Percentiles rank a stretch among this genome's conserved stretches.
Evolutionary conservation across 345 rosid genomes (phyloP).

Genomic region (Salix exigua): DNA sequence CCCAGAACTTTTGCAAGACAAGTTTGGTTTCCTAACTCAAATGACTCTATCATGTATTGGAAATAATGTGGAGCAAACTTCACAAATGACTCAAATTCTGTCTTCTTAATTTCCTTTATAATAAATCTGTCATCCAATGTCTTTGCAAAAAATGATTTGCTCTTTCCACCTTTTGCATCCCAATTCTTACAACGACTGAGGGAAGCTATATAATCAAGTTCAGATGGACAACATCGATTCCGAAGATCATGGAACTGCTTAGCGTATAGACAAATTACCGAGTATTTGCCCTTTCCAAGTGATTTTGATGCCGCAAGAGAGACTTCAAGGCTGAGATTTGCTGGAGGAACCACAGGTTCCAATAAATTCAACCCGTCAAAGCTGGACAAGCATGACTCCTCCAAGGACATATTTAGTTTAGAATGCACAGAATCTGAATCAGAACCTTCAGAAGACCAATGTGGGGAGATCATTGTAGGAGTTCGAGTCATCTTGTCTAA

Average conservation of each 20-base stretch:
- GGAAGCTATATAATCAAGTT: slow-evolving; percentile 79
- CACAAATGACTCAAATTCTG: slow-evolving; percentile 84
- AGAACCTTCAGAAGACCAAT: slow-evolving; percentile 53
- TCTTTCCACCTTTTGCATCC: slow-evolving; percentile 99
- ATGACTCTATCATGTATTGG: slow-evolving; percentile 75
- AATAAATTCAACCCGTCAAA: slow-evolving; percentile 65
- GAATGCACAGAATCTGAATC: slow-evolving; percentile 48
- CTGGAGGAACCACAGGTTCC: slow-evolving; percentile 58
- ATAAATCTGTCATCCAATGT: slow-evolving; percentile 85
- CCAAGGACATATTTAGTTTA: slow-evolving; percentile 38
- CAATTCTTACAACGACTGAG: slow-evolving; percentile 80
- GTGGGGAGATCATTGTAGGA: slow-evolving; percentile 41
- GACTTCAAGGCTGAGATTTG: slow-evolving; percentile 50
- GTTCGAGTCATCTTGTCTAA: slow-evolving; percentile 24
- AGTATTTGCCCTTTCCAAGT: slow-evolving; percentile 70
- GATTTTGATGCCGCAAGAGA: slow-evolving; percentile 57
- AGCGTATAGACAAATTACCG: slow-evolving; percentile 65
- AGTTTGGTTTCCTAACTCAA: slow-evolving; percentile 73
- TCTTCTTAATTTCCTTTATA: slow-evolving; percentile 88
- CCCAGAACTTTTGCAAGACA: slow-evolving; percentile 97
- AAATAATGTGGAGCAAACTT: slow-evolving; percentile 77
- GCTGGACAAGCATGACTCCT: slow-evolving; percentile 56
- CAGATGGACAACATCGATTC: slow-evolving; percentile 61
- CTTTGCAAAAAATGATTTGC: slow-evolving; percentile 81
- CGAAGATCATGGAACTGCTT: slow-evolving; percentile 78